Evolutionary conservation across 2,329 filamentous ascomycete genomes (phyloP).

Genomic region (Sporothrix pseudoabietina): DNA sequence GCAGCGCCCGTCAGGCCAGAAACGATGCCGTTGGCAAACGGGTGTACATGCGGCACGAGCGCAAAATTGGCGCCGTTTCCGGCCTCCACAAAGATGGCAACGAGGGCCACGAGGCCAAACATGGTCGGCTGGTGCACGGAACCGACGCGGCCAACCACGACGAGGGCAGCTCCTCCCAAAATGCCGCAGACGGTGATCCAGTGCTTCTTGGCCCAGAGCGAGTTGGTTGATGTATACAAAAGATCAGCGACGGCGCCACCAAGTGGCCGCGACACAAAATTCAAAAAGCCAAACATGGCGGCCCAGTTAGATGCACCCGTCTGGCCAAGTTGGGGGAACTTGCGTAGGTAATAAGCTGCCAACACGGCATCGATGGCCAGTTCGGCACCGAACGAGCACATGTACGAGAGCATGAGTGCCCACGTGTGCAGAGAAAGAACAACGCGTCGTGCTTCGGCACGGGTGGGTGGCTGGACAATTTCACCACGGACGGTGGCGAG

Average conservation of each 20-base stretch:
- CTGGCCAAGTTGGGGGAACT: conserved; percentile 60
- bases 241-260: conserved; percentile 62
- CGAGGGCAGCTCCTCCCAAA: conserved; percentile 59
- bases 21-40: conserved; percentile 75
- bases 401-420: conserved; percentile 60
- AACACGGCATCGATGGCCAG: conserved; percentile 64
- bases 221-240: conserved; percentile 42
- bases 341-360: conserved; percentile 60
- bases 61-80: conserved; percentile 86
- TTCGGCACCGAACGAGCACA: conserved; percentile 65
- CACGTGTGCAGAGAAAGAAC: conserved; percentile 57
- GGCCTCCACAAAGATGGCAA: conserved; percentile 82
- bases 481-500: conserved; percentile 58
- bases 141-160: conserved; percentile 66
- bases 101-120: conserved; percentile 74
- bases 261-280: conserved; percentile 66
- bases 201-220: conserved; percentile 51
- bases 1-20: conserved; percentile 76
- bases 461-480: conserved; percentile 56
- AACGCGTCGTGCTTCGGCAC: conserved; percentile 51
- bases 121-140: conserved; percentile 64
- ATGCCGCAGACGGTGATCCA: conserved; percentile 67
- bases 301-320: conserved; percentile 64
- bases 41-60: conserved; percentile 83
- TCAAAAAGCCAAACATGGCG: conserved; percentile 74